Conservation (phyloP, 176 grass and related monocot genomes). For the Triticum urartu region DNA sequence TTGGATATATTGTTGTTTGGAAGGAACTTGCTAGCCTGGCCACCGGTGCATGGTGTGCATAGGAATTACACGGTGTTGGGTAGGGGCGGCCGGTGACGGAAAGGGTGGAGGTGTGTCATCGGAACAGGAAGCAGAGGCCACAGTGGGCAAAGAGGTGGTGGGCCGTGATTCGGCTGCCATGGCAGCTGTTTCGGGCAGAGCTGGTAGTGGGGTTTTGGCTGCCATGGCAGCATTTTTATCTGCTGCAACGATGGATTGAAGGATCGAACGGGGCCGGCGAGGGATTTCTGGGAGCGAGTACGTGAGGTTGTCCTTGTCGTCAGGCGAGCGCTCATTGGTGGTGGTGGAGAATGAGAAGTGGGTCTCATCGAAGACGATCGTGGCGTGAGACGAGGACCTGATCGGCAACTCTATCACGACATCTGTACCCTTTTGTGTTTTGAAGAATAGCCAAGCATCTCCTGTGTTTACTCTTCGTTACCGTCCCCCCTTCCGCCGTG, state of each 20-base stretch:
- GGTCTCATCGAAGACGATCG: background rate
- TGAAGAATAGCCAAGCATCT: background rate
- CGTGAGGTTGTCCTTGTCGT: no score
- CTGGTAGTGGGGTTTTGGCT: no score
- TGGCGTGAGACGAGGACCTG: background rate
- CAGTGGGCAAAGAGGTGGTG: background rate
- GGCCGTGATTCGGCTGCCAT: no score
- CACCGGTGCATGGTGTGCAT: background rate
- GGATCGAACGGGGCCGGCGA: no score
- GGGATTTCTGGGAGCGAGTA: no score
- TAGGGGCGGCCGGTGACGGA: background rate
- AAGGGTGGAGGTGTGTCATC: background rate
- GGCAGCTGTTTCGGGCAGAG: no score
- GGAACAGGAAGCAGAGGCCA: no score
- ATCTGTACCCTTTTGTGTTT: background rate
- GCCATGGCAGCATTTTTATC: no score
- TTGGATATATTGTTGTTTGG: background rate
- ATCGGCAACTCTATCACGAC: background rate
- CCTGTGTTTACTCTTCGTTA: no score
- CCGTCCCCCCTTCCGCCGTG: background rate
- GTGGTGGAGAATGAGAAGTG: background rate
- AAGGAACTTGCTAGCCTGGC: background rate
- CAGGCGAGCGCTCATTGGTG: no score
- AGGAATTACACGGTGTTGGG: background rate
- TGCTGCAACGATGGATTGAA: no score